Evolutionary conservation across 208 protist species (phyloP).

Genomic region (Acanthamoeba sp.): DNA sequence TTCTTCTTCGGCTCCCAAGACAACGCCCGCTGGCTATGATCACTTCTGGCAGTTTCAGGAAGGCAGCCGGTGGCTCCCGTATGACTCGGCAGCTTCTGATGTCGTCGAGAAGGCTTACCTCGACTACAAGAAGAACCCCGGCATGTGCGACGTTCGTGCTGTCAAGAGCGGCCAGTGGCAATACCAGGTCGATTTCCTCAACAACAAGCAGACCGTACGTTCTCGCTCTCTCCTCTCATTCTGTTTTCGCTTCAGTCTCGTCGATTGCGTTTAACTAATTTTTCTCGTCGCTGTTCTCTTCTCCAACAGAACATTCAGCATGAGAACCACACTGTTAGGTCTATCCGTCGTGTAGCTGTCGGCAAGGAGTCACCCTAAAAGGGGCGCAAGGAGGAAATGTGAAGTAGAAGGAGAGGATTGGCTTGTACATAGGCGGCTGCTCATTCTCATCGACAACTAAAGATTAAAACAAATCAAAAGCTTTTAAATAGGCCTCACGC

Average conservation of each 20-base stretch:
- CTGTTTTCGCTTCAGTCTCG: neutral
- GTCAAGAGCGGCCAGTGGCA: constrained; percentile 69
- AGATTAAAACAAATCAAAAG: neutral
- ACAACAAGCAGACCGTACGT: constrained; percentile 53
- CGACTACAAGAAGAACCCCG: constrained; percentile 70
- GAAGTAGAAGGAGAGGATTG: neutral
- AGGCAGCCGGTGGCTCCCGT: neutral
- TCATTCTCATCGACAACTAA: neutral
- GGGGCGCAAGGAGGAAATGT: too few species aligned
- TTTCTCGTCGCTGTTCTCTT: neutral
- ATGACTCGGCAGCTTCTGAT: constrained; percentile 15
- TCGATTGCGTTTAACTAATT: neutral
- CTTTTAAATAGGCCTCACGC: neutral
- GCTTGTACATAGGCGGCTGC: constrained; percentile 4
- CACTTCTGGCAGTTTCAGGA: constrained; percentile 53
- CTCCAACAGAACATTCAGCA: constrained; percentile 68
- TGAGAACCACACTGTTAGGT: constrained; percentile 35
- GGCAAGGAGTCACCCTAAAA: neutral
- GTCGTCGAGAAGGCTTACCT: constrained; percentile 49
- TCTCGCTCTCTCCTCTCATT: neutral
- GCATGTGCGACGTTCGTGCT: constrained; percentile 54
- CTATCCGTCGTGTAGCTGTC: constrained; percentile 51
- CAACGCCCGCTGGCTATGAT: neutral
- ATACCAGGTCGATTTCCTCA: constrained; percentile 72
- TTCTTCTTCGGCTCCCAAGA: neutral